Base-by-base conservation (phyloP, 495 filamentous ascomycete species). In the Collariella sp. region DNA sequence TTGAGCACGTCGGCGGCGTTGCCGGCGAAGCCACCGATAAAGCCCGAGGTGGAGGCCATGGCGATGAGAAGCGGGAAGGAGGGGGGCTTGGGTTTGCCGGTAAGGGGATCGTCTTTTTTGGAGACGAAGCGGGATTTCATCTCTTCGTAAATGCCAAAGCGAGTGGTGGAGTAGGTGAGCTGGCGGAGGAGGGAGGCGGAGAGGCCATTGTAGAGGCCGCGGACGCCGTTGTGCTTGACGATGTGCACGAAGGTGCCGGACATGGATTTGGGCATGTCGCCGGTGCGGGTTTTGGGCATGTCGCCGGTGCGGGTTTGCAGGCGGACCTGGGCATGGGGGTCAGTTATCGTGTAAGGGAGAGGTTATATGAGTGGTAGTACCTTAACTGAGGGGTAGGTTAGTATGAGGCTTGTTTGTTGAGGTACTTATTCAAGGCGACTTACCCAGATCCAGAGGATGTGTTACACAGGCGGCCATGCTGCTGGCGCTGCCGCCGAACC, bases 1-100 rank as follows among this genome's bases (percentile, higher is more conserved):
- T 98, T 98, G 53, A 96, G 78, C 11, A 98, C 87, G 66, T 98
- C 93, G 52, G 91, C 91, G 0, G 89, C 87, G 70, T 97, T 97
- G 52, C 93, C 93, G 11, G 87, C 86, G 7, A 96, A 67, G 22
- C 93, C 93, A 52, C 93, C 93, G 5, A 96, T 70, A 68, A 96
- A 86, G 43, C 93, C 93, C 2, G 93, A 94, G 18, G 79, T 75
- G 12, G 80, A 84, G 50, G 91, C 85, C 64, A 97, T 87, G 56
- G 77, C 84, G 58, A 97, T 74, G 1, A 98, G 81, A 18, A 82
- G 76, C 1, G 82, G 72, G 43, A 95, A 76, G 3, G 85, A 80
- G 0, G 86, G 82, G 48, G 62, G 74, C 54, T 67, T 66, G 16
- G 76, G 62, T 18, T 78, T 76, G 24, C 77, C 49, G 4, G 51